Evolutionary conservation across 2,329 filamentous ascomycete species (phyloP), one percentile per base, ranked within the genome.

Genomic region (Talaromyces piceae): DNA sequence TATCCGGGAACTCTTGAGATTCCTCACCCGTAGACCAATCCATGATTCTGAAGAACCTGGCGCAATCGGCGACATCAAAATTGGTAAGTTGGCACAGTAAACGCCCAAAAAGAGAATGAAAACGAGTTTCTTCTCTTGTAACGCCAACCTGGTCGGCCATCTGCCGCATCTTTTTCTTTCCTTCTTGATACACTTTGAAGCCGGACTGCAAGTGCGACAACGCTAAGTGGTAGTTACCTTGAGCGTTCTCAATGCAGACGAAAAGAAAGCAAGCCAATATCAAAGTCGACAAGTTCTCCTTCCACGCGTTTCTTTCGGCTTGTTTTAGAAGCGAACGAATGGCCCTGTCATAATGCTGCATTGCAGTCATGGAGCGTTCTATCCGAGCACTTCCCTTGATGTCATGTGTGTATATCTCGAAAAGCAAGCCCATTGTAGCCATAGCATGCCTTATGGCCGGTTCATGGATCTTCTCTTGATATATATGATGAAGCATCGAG

Each of bases 51-150:
- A 48, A 43, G 22, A 48, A 48, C 12, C 50, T 28, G 23, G 50
- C 50, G 30, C 45, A 52, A 16, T 52, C 50, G 20, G 28, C n/a
- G 30, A 27, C 12, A 33, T 52, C 39, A 41, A 52, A 52, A 33
- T 52, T 39, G 5, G 50, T 52, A 47, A 52, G 46, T 25, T 48
- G 50, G 28, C 50, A 52, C 45, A 52, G 39, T 5, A 44, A 44
- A 22, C 50, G 50, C 30, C 46, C 50, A 22, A 52, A 52, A 45
- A 52, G 26, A 2, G 50, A 52, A 26, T 45, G 50, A n/a, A 47
- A 18, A 31, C 43, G 28, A 11, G 11, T 44, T n/a, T 43, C 45
- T 22, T 43, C 39, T 25, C 30, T 31, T 41, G 23, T 41, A 28
- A 4, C 26, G 6, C 11, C n/a, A 26, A 33, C 41, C n/a, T 44